These are phyloP conservation scores for Quercus mongolica DNA, from an alignment of 306 rosid species.

Conservation along the genomic window DNA sequence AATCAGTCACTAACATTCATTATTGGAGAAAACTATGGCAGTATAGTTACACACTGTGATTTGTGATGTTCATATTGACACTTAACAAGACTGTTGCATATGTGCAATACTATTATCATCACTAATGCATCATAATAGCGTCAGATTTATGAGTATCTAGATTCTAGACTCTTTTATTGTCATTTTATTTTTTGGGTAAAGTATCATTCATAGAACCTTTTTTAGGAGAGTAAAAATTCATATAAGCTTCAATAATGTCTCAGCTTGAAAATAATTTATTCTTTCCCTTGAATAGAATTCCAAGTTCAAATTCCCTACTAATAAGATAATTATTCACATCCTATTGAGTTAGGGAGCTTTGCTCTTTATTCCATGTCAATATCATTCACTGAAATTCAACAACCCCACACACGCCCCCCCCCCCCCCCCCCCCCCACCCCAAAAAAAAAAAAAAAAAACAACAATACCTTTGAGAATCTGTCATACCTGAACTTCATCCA, in stretches of 20 bases:
- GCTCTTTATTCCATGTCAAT: background rate
- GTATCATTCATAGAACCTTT: background rate
- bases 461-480: conserved; percentile 17
- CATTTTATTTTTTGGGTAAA: background rate
- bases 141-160: background rate
- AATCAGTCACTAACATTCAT: too few species aligned
- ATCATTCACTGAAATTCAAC: background rate
- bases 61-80: too few species aligned
- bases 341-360: background rate
- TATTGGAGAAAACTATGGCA: too few species aligned
- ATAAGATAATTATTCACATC: background rate
- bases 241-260: background rate
- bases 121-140: background rate
- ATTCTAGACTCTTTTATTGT: background rate
- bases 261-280: background rate
- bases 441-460: too few species aligned
- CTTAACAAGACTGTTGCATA: background rate
- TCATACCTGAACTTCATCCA: background rate
- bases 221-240: background rate
- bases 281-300: background rate
- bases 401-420: background rate
- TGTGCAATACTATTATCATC: background rate
- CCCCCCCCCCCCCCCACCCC: background rate
- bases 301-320: background rate
- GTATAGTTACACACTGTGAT: too few species aligned